Evolutionary conservation across 2,329 filamentous ascomycete genomes (phyloP).

Genomic region (Alternaria dauci): DNA sequence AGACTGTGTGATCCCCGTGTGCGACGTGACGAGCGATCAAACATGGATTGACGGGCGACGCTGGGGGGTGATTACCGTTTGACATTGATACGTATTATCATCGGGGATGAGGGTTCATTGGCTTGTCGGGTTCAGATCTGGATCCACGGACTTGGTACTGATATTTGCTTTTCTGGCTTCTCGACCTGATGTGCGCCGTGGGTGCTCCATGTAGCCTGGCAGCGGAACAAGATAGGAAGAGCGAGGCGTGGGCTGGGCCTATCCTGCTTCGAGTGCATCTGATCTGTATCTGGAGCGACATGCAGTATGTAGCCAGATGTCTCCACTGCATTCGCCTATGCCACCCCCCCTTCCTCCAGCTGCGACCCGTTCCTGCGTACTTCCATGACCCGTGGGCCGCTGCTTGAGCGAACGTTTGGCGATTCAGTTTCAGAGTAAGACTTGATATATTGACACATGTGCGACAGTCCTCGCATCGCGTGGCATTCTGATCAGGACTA

Average conservation of each 20-base stretch:
- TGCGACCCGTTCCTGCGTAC: neutral
- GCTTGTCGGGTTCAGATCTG: slow-evolving; percentile 3
- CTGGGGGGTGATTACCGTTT: slow-evolving; percentile 6
- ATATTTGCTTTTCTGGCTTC: slow-evolving; percentile 11
- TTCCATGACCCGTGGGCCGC: neutral
- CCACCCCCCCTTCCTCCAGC: neutral
- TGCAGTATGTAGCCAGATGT: slow-evolving; percentile 8
- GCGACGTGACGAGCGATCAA: slow-evolving; percentile 7
- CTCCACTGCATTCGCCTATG: slow-evolving; percentile 3
- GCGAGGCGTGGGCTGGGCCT: neutral
- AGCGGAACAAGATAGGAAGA: neutral
- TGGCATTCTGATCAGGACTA: neutral
- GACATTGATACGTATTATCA: neutral
- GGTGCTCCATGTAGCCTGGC: neutral
- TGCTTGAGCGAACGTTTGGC: slow-evolving; percentile 3
- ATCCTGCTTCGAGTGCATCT: neutral
- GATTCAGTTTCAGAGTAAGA: neutral
- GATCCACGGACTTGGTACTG: slow-evolving; percentile 8
- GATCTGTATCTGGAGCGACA: slow-evolving; percentile 4
- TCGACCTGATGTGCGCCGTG: slow-evolving; percentile 4
- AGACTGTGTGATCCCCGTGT: neutral
- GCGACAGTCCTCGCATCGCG: neutral
- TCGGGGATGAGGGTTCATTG: slow-evolving; percentile 10
- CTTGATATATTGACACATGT: slow-evolving; percentile 1
- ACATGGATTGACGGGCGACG: slow-evolving; percentile 7